Base-by-base conservation (phyloP, 2,329 filamentous ascomycete species). In the Pseudocercospora ulei region DNA sequence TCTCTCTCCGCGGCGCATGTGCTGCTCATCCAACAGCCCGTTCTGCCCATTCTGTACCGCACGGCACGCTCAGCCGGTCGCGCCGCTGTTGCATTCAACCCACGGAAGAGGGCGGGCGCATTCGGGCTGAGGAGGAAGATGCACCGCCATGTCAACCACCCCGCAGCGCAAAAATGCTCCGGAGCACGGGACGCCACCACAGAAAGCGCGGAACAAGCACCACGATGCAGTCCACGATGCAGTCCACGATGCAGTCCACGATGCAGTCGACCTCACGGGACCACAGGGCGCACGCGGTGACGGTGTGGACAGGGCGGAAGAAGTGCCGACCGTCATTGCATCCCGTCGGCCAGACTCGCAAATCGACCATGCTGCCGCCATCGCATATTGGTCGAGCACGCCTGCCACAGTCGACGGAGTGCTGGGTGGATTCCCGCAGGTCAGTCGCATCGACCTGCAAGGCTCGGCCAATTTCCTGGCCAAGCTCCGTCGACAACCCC, bases 341-440 rank as follows among this genome's bases (percentile, higher is more conserved):
- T 17, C 34, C 11, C 17, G 17, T 22, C 17, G 50, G 8, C 56
- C 58, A 20, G 66, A 70, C 51, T 62, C 65, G 34, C 57, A 61
- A 11, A 69, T 70, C 53, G 53, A 68, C 53, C 57, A 64, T 45
- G 48, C 55, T 24, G 59, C 59, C 14, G 64, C 67, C 17, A 54
- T 70, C 31, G 52, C 52, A 37, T 73, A 76, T 62, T 76, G 71
- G 72, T 64, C 65, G 44, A 54, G 56, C 23, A 65, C 72, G 41
- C 62, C 67, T 23, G 63, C 71, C 7, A 69, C 71, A 44, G 69
- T 73, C 47, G 72, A 80, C 52, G 83, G 84, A 55, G 87, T 90
- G 79, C 78, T 93, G 1, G 86, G 84, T 45, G 82, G 72, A 41
- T 87, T 61, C 66, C 74, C 74, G 1, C 70, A 76, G 58, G 71